Percentiles rank a stretch among this genome's conserved stretches.
These are phyloP conservation scores for Silene uniflora DNA, from an alignment of 148 eudicot species.

Conservation along the genomic window DNA sequence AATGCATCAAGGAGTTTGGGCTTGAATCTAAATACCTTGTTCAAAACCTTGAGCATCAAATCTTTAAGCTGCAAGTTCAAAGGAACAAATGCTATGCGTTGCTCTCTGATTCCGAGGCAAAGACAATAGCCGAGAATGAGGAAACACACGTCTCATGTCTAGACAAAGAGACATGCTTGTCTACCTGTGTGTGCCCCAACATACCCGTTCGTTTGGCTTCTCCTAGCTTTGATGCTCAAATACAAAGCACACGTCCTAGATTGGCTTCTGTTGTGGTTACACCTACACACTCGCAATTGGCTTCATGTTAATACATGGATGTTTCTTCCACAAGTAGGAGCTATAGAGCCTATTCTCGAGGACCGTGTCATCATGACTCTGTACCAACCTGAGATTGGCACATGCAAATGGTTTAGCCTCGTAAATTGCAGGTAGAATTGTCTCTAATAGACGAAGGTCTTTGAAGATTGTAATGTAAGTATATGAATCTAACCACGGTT, in stretches of 20 bases:
- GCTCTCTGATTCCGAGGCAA: not conserved
- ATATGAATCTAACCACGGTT: no score
- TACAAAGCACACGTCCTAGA: conserved; percentile 7
- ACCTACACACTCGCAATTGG: not conserved
- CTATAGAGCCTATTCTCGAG: no score
- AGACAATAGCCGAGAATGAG: not conserved
- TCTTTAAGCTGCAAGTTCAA: conserved; percentile 21
- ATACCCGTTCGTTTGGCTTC: not conserved
- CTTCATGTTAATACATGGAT: no score
- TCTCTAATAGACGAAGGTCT: no score
- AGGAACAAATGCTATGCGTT: not conserved
- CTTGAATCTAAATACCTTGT: conserved; percentile 31
- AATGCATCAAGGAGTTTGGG: conserved; percentile 8
- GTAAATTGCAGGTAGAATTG: no score
- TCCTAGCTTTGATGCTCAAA: not conserved
- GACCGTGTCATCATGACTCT: not conserved
- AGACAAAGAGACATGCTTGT: conserved; percentile 1
- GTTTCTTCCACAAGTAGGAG: no score
- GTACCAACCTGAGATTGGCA: not conserved
- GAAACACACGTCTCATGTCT: not conserved
- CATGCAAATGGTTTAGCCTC: not conserved
- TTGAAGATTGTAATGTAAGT: no score
- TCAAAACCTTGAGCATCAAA: conserved; percentile 17
- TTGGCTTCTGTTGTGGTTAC: conserved; percentile 6
- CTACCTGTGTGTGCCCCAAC: not conserved